Evolutionary conservation across 1,139 yeast species (phyloP).

Genomic region (Yamadazyma dendronema): DNA sequence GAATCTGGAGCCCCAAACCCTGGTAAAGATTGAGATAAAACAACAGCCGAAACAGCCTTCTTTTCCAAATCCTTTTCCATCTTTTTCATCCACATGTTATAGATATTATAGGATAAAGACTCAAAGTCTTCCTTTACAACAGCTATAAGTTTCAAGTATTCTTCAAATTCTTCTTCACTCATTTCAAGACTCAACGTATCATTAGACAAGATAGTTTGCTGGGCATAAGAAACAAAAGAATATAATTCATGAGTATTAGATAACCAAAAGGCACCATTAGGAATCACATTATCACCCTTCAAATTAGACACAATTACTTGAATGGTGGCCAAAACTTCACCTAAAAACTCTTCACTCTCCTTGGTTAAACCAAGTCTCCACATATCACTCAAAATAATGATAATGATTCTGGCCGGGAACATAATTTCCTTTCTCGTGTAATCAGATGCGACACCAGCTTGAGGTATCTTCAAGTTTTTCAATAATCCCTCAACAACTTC

Average conservation of each 20-base stretch:
- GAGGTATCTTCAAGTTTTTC: constrained; percentile 85
- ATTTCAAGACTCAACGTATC: constrained; percentile 78
- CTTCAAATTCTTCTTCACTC: constrained; percentile 88
- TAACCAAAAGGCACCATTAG: constrained; percentile 97
- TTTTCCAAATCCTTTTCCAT: constrained; percentile 88
- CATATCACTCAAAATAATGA: constrained; percentile 92
- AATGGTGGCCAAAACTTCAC: constrained; percentile 84
- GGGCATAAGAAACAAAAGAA: constrained; percentile 93
- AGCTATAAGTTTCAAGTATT: constrained; percentile 84
- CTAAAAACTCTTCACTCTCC: constrained; percentile 88
- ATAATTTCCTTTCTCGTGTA: constrained; percentile 87
- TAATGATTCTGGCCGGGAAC: constrained; percentile 94
- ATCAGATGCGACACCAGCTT: constrained; percentile 79
- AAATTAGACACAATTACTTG: constrained; percentile 72
- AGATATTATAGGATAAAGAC: constrained; percentile 87
- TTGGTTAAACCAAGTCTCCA: constrained; percentile 95
- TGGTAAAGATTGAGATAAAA: constrained; percentile 90
- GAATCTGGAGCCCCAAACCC: constrained; percentile 92
- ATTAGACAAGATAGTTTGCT: constrained; percentile 80
- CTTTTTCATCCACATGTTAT: constrained; percentile 97
- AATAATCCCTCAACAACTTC: constrained; percentile 88
- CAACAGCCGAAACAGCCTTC: constrained; percentile 92
- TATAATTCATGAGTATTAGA: constrained; percentile 94
- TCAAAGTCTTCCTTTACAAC: constrained; percentile 95
- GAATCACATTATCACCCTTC: constrained; percentile 83